Base-by-base conservation (phyloP, 2,329 filamentous ascomycete species). In the Aphanoascus verrucosus region DNA sequence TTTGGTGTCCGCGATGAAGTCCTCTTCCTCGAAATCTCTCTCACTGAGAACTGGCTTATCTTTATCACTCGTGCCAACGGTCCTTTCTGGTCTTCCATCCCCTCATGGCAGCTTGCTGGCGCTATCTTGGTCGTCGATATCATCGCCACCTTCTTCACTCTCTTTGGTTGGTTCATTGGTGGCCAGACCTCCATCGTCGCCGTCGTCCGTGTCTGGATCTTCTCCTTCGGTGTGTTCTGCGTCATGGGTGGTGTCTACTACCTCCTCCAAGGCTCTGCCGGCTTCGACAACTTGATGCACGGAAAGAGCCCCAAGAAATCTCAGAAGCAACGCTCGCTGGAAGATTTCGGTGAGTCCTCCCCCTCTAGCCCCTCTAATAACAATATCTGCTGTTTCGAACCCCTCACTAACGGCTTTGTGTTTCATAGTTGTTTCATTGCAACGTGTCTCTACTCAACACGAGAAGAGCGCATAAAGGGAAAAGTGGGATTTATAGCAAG, bases 41-140 rank as follows among this genome's bases (percentile, higher is more conserved):
- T 94, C 52, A 90, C 88, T 56, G 87, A 94, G 78, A 95, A 94
- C 76, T 94, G 89, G 88, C 80, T 94, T 50, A 95, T 95, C 72
- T 94, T 95, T 77, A 91, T 94, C 74, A 94, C 88, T 60, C 88
- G 89, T 78, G 85, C 88, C 73, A 90, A 90, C 72, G 88, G 88
- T 65, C 87, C 88, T 52, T 91, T 94, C 79, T 94, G 88, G 88
- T 89, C 86, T 2, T 90, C 86, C 20, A 80, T 88, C 55, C 88
- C 89, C 56, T 94, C 88, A 57, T 90, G 87, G 85, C 86, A 94
- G 72, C 77, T 94, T 43, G 70, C 77, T 53, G 83, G 83, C 57
- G 88, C 88, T 59, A 88, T 94, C 59, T 68, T 93, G 46, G 61
- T 88, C 48, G 88, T 94, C 64, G 88, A 94, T 66, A 78, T 93